Base-by-base conservation (phyloP, 2,329 filamentous ascomycete genomes). In the Rachicladosporium sp. region DNA sequence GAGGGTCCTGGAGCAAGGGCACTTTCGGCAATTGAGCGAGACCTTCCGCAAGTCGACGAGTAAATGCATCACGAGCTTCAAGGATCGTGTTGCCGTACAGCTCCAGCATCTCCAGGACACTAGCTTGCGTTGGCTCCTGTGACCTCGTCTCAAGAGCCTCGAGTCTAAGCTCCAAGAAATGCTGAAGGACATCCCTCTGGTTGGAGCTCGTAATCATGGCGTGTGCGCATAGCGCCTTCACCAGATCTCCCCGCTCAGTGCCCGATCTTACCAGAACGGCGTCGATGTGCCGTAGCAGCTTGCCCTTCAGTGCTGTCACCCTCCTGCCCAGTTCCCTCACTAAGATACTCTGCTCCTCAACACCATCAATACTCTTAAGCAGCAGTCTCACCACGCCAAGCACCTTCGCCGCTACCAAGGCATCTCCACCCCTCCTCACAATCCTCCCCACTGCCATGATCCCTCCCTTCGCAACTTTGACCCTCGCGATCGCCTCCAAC, bases 191-290 rank as follows among this genome's bases (percentile, higher is more conserved):
- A 55, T 94, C 87, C 42, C 74, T 78, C 0, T 84, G 78, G 0
- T 86, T 82, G 1, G 82, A 86, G 52, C 76, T 93, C 3, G 82
- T 87, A 1, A 79, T 76, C 37, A 96, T 68, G 45, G 85, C 87
- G 57, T 87, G 88, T 0, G 88, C 87, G 41, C 79, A 82, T 48
- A 95, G 68, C 1, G 80, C 78, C 50, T 85, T 80, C 9, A 89
- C 66, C 10, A 91, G 69, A 48, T 44, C 58, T 45, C 53, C 65
- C 45, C 51, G 70, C 3, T 64, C 61, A 10, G 50, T 48, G 9
- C 35, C 35, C 4, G 40, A n/a, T 4, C 47, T 46, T 2, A 53
- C 41, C 59, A 70, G 59, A 4, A 63, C 64, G 42, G 67, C 67
- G 47, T 88, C 76, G 19, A 79, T 71, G 35, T 71, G 74, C 47